Conservation (phyloP, 805 yeast genomes). For the Candida pseudoglaebosa region DNA sequence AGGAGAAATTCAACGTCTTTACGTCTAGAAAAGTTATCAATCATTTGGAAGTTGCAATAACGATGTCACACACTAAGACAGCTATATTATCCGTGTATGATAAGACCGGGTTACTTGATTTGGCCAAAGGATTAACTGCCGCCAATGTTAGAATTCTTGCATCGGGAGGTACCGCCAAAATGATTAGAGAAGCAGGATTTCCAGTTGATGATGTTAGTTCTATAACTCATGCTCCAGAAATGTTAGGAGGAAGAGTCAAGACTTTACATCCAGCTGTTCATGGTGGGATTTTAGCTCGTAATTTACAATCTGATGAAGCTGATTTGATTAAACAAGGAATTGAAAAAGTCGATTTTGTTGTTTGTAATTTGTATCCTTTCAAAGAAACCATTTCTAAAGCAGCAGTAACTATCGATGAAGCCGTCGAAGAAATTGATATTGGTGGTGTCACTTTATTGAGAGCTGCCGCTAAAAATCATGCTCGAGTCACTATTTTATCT, state of each 20-base stretch:
- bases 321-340: conserved; percentile 88
- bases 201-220: conserved; percentile 94
- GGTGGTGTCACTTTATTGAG: conserved; percentile 95
- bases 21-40: too few relatives aligned
- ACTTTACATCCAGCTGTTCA: conserved; percentile 98
- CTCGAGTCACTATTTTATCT: conserved; percentile 90
- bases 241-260: conserved; percentile 98
- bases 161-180: conserved; percentile 94
- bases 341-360: conserved; percentile 94
- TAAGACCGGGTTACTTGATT: conserved; percentile 92
- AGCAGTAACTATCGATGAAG: conserved; percentile 93
- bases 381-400: conserved; percentile 94
- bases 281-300: conserved; percentile 94
- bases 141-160: conserved; percentile 91
- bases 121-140: conserved; percentile 90
- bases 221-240: conserved; percentile 97
- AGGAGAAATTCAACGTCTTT: conserved; percentile 2
- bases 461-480: conserved; percentile 98
- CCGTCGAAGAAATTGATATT: conserved; percentile 97
- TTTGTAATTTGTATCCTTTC: conserved; percentile 97
- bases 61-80: conserved; percentile 57
- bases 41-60: too few relatives aligned
- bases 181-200: conserved; percentile 96
- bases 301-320: conserved; percentile 83
- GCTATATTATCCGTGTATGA: conserved; percentile 97